A percentile compares a stretch with the other conserved stretches of the same genome.
Evolutionary conservation across 2,329 filamentous ascomycete species (phyloP).

Genomic region (Aspergillus japonicus): DNA sequence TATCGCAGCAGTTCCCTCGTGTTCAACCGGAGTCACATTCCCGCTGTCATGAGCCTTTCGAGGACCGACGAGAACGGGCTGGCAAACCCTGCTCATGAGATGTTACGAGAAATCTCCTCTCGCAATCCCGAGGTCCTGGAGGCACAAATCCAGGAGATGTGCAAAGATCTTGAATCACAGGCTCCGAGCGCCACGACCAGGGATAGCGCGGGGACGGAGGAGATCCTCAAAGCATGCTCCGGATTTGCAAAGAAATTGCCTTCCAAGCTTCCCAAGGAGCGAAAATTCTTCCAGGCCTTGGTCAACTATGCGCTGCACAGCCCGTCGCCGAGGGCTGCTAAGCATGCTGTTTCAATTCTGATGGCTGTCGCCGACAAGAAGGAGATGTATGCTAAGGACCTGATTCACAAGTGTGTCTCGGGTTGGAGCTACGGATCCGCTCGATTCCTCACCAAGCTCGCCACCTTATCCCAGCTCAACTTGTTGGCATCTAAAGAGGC

Average conservation of each 20-base stretch:
- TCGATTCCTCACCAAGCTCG: constrained; percentile 65
- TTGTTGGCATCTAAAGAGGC: constrained; percentile 71
- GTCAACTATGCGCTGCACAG: constrained; percentile 81
- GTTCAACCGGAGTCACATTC: constrained; percentile 92
- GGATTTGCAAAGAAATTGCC: constrained; percentile 86
- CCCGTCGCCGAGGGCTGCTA: constrained; percentile 76
- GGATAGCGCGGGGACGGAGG: constrained; percentile 74
- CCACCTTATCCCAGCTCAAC: constrained; percentile 64
- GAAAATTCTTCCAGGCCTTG: constrained; percentile 77
- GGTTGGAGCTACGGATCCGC: constrained; percentile 70
- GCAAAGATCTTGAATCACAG: constrained; percentile 77
- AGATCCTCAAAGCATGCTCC: constrained; percentile 90
- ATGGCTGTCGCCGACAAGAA: constrained; percentile 74
- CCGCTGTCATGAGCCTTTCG: constrained; percentile 83
- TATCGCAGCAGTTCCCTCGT: constrained; percentile 81
- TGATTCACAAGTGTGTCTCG: constrained; percentile 73
- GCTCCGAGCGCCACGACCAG: constrained; percentile 67
- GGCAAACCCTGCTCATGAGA: constrained; percentile 76
- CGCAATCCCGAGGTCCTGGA: constrained; percentile 88
- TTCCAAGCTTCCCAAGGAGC: constrained; percentile 75
- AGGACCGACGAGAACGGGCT: constrained; percentile 78
- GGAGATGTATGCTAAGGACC: constrained; percentile 80
- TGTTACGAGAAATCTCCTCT: constrained; percentile 88
- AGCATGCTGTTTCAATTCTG: constrained; percentile 90
- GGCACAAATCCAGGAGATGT: constrained; percentile 86